phyloP scores from a whole-genome alignment of 176 grass and related monocot species.

The Bolboschoenus planiculmis region DNA sequence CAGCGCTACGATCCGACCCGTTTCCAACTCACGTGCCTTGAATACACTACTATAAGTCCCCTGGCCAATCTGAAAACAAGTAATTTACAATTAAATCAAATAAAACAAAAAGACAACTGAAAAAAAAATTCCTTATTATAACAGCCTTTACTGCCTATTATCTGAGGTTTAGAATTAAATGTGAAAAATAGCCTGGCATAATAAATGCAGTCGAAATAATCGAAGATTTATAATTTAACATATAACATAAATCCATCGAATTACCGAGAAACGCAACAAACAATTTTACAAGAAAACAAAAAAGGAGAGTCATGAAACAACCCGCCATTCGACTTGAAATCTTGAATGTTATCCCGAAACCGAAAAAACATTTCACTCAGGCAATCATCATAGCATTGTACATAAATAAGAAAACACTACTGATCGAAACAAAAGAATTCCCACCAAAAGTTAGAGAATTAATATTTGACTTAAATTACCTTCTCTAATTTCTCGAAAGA shows the following conservation, averaged over 20 bases:
- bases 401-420: background rate
- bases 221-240: background rate
- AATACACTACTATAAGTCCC: slow-evolving; percentile 52
- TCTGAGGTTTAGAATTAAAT: background rate
- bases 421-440: background rate
- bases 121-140: background rate
- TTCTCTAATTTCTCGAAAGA: slow-evolving; percentile 89
- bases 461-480: slow-evolving; percentile 12
- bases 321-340: background rate
- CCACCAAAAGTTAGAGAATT: background rate
- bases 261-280: background rate
- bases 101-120: background rate
- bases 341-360: background rate
- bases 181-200: background rate
- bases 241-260: background rate
- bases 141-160: background rate
- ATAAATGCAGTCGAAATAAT: background rate
- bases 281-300: background rate
- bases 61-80: slow-evolving; percentile 41
- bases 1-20: slow-evolving; percentile 34
- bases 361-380: background rate
- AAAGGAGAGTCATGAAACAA: background rate
- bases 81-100: background rate
- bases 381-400: background rate
- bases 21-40: slow-evolving; percentile 37